These are phyloP conservation scores for Colletotrichum sp. DNA, from an alignment of 2,329 filamentous ascomycete genomes.

Conservation along the genomic window DNA sequence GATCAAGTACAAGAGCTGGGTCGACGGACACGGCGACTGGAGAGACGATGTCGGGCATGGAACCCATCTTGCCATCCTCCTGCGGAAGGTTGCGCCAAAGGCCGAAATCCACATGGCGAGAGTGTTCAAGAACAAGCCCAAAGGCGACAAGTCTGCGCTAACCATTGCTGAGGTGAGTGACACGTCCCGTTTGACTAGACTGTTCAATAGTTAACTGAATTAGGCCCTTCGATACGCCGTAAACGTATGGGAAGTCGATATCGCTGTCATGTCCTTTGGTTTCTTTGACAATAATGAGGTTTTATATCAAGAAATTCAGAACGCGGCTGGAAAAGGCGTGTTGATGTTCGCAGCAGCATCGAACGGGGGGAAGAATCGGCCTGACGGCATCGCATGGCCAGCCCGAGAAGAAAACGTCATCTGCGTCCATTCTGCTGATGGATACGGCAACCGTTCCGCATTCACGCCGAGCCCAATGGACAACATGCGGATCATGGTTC, in stretches of 20 bases:
- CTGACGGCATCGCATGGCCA: not conserved
- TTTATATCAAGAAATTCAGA: not conserved
- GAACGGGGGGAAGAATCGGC: not conserved
- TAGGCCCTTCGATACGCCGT: not conserved
- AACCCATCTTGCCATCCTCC: not conserved
- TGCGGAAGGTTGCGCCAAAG: not conserved
- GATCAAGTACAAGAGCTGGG: not conserved
- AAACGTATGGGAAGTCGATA: rapidly evolving
- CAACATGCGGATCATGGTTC: not conserved
- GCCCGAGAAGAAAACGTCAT: not conserved
- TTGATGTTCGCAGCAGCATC: not conserved
- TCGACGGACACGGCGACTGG: not conserved
- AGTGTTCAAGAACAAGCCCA: not conserved
- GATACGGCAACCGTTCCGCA: not conserved
- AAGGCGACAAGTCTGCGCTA: not conserved
- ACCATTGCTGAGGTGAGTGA: not conserved
- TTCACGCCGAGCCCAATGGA: not conserved
- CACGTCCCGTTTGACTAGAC: rapidly evolving
- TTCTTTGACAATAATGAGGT: too few relatives aligned
- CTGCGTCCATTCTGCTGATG: not conserved
- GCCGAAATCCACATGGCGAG: not conserved
- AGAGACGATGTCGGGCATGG: not conserved
- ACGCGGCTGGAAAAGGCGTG: not conserved
- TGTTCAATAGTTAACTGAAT: too few relatives aligned
- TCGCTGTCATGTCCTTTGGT: not conserved